Base-by-base conservation (phyloP, 2,329 filamentous ascomycete genomes). In the Microdochium trichocladiopsis region DNA sequence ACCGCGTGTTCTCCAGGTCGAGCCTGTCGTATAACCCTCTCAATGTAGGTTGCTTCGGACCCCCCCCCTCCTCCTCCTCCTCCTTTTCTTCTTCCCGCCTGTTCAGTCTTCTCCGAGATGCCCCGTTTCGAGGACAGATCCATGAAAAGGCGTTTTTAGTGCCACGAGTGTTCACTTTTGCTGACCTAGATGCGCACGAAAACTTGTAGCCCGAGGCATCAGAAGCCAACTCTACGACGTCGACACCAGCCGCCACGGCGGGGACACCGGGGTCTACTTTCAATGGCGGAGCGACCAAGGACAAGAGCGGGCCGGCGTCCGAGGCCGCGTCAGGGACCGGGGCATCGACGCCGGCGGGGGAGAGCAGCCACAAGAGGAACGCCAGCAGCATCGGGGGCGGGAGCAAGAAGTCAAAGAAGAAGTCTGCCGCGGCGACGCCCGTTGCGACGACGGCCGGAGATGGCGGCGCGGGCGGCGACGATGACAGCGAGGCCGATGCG, bases 1-100 rank as follows among this genome's bases (percentile, higher is more conserved):
- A 90, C 65, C 78, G 87, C 57, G 86, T 93, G 51, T 93, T 93
- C 68, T 82, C 83, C 53, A 72, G 77, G 58, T 82, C 81, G 18
- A 82, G 83, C n/a, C 74, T 84, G 37, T 84, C 80, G 2, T 84
- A 84, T 59, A 78, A 80, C 55, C 69, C 73, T 8, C 66, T 68
- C 33, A 64, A 67, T 47, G 69, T 70, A 61, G 54, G 67, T 56
- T 55, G 52, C 48, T 56, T n/a, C n/a, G n/a, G n/a, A n/a, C n/a
- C n/a, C n/a, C n/a, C n/a, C n/a, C n/a, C 37, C 12, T 24, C 14
- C 41, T 14, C 25, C 25, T 22, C 45, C 41, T 22, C 31, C 36
- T 51, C 3, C 9, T 31, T 22, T 28, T 25, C 37, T 21, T 16
- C 21, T 21, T 12, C 21, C 25, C 12, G 9, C 4, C 10, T 47